Evolutionary conservation across 352 stramenopile species (phyloP), one percentile per base, ranked within the genome.

Genomic region (Phytophthora vignae): DNA sequence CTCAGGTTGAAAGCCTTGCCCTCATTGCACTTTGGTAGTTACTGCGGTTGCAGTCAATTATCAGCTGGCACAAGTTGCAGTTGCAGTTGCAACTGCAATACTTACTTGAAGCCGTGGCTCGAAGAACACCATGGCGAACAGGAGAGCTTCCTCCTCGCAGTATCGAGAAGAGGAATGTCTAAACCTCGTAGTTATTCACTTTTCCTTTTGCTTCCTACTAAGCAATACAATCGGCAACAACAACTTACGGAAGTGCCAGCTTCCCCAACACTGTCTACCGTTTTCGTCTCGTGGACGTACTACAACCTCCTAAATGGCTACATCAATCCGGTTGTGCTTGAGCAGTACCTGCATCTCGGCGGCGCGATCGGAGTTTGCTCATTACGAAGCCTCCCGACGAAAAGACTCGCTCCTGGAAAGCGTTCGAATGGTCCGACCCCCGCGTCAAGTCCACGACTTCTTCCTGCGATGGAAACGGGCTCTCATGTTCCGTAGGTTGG

Each of bases 231-330:
- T 61, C 36, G 38, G 62, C 53, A 62, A 46, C 54, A 58, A 19
- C 31, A 50, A 55, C 4, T 57, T 69, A 40, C 42, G 53, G 53
- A 69, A 63, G 62, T 62, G 52, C 62, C 62, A 69, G 62, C 62
- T 63, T 62, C 54, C 61, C 61, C 11, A 69, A 69, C 52, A 52
- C 27, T 62, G 25, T 61, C 7, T 55, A 61, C 8, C 15, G 36
- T 61, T 62, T 69, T 54, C 25, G 38, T 68, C 52, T 65, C 53
- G 50, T 69, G 52, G 50, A 62, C 61, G 61, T 69, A 62, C 61
- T 69, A 69, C 61, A 69, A 21, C 19, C n/a, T n/a, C n/a, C n/a
- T n/a, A n/a, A n/a, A n/a, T n/a, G n/a, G n/a, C n/a, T n/a, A n/a
- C n/a, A n/a, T n/a, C n/a, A n/a, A n/a, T n/a, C n/a, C n/a, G n/a